Base-by-base conservation (phyloP, 352 stramenopile species). In the Globisporangium nagaii region DNA sequence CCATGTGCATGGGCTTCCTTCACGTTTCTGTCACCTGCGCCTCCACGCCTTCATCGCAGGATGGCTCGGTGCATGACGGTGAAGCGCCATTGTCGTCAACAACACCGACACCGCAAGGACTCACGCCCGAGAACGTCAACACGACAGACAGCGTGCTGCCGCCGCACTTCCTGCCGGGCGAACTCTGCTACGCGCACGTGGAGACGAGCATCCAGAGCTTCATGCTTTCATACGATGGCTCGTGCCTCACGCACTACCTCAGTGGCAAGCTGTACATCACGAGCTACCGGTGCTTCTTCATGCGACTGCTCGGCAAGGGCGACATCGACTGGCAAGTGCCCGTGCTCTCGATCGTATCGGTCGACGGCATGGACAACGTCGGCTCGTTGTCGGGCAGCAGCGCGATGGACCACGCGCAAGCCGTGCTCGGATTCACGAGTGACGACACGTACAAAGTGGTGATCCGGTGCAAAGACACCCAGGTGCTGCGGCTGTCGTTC, bases 231-330 rank as follows among this genome's bases (percentile, higher is more conserved):
- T 66, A 84, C 28, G 74, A 91, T 43, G 80, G 80, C 31, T 83
- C 79, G 13, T 90, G 79, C 22, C 46, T 84, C 20, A 67, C 76
- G 35, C 79, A 90, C 44, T 88, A 87, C 43, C 74, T 89, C 37
- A 79, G 68, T 28, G 84, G 84, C 2, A 88, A 85, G 45, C 68
- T 94, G 45, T 92, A 81, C 43, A 78, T 94, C 36, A 92, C 79
- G 12, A 94, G 87, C 58, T 94, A 92, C 43, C 81, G 84, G 9
- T 94, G 84, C 37, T 69, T 89, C 28, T 94, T 92, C 62, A 84
- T 68, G 17, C 70, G 70, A 10, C 22, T 86, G 8, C 57, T 88
- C 15, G 73, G 62, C 28, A 57, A 52, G 22, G 64, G 65, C 15
- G 71, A 82, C 31, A 74, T 91, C 20, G 77, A 84, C 30, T 91